phyloP scores from a whole-genome alignment of 2,329 filamentous ascomycete species.

The Hypoxylon sp. region DNA sequence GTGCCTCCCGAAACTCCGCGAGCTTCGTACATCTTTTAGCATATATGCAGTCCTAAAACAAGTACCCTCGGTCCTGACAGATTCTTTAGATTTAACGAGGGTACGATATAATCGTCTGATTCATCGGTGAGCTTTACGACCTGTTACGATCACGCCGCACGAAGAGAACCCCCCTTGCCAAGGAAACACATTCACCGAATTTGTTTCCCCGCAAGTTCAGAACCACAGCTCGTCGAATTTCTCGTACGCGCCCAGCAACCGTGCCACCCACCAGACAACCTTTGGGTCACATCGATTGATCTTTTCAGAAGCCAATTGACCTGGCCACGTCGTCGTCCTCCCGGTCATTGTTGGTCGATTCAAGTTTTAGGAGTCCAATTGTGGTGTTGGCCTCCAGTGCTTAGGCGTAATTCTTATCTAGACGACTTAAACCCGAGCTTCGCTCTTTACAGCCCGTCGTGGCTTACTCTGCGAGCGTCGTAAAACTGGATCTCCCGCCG shows the following conservation, averaged over 20 bases:
- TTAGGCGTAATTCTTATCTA: conserved; percentile 28
- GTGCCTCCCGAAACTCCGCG: conserved; percentile 17
- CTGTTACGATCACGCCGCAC: conserved; percentile 37
- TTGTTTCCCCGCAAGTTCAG: conserved; percentile 25
- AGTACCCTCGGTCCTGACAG: conserved; percentile 25
- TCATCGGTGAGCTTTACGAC: conserved; percentile 38
- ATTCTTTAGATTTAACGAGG: conserved; percentile 15
- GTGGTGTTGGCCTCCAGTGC: conserved; percentile 20
- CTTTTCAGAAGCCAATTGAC: conserved; percentile 30
- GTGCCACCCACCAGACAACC: conserved; percentile 14
- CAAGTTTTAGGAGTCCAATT: conserved; percentile 21
- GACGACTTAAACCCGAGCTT: conserved; percentile 33
- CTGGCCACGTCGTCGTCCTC: conserved; percentile 2
- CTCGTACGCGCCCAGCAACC: conserved; percentile 22
- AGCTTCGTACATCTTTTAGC: conserved; percentile 18
- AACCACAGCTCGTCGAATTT: conserved; percentile 30
- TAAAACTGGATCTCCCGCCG: conserved; percentile 94
- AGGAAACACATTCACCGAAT: conserved; percentile 25
- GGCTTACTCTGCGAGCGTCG: conserved; percentile 64
- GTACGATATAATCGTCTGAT: conserved; percentile 35
- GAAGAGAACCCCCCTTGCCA: conserved; percentile 15
- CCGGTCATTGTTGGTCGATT: conserved; percentile 8
- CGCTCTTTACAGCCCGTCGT: conserved; percentile 26
- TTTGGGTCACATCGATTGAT: conserved; percentile 16
- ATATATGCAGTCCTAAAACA: conserved; percentile 13